A percentile compares a stretch with the other conserved stretches of the same genome.
Conservation (phyloP, 1,139 yeast genomes). For the Scheffersomyces titani region DNA sequence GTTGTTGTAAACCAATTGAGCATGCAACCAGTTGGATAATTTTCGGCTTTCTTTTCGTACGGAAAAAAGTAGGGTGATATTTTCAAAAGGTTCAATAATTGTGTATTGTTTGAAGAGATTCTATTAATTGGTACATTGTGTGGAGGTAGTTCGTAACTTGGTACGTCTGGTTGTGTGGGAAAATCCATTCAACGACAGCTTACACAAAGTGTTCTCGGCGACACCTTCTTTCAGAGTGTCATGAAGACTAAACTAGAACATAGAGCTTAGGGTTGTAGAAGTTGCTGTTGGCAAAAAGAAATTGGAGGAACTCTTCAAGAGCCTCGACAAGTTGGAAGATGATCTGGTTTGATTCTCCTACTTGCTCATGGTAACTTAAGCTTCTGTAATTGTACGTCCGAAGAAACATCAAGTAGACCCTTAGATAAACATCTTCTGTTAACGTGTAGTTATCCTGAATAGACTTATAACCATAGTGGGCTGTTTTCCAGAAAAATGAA, state of each 20-base stretch:
- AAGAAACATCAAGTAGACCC: background rate
- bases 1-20: background rate
- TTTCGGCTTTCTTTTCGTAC: background rate
- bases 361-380: background rate
- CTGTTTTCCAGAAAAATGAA: background rate
- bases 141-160: background rate
- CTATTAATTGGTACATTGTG: background rate
- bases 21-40: background rate
- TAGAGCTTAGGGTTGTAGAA: background rate
- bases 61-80: background rate
- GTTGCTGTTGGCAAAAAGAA: background rate
- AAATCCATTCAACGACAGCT: background rate
- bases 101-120: background rate
- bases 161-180: background rate
- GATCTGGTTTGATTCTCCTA: background rate
- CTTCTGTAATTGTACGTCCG: background rate
- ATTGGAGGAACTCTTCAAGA: background rate
- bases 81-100: background rate
- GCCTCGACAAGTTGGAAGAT: background rate
- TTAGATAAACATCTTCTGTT: background rate
- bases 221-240: background rate
- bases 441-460: background rate
- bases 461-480: background rate
- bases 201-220: background rate
- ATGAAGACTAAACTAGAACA: background rate